These are phyloP conservation scores for Pelargonium australe DNA, from an alignment of 441 rosid genomes.

Conservation along the genomic window DNA sequence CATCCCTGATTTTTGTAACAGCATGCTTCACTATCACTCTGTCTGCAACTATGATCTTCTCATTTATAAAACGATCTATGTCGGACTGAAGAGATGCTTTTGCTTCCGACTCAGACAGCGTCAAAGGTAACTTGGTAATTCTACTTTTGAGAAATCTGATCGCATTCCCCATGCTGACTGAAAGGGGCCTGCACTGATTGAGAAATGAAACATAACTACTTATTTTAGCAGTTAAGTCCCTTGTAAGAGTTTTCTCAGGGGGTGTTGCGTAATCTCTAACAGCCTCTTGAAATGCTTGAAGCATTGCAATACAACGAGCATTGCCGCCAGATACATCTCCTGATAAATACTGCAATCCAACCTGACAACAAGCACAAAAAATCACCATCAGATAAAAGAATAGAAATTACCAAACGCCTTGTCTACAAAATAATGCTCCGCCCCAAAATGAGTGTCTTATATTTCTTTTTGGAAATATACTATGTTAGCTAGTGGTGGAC, in stretches of 20 bases:
- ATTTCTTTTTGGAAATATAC: too few relatives aligned
- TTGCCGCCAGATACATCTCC: constrained; percentile 87
- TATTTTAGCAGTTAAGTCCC: constrained; percentile 76
- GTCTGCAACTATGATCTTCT: constrained; percentile 74
- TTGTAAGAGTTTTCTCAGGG: constrained; percentile 56
- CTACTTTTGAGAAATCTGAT: constrained; percentile 66
- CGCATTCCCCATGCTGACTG: constrained; percentile 91
- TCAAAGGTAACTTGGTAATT: constrained; percentile 68
- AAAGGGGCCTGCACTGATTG: constrained; percentile 82
- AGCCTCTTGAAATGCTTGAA: constrained; percentile 76
- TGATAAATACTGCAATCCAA: constrained; percentile 73
- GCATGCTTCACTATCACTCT: constrained; percentile 75
- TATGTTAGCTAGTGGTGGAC: too few relatives aligned
- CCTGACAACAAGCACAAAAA: constrained; percentile 38
- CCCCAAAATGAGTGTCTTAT: too few relatives aligned
- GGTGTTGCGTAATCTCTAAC: constrained; percentile 72
- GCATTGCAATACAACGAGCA: constrained; percentile 98
- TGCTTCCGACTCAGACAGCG: constrained; percentile 67
- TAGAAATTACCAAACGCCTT: not conserved
- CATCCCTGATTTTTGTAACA: constrained; percentile 71
- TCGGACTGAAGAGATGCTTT: constrained; percentile 66
- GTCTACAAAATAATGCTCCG: too few relatives aligned
- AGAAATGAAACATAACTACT: constrained; percentile 77
- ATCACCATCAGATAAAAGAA: not conserved
- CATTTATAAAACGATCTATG: constrained; percentile 70